Conservation (phyloP, 2,329 filamentous ascomycete genomes). For the Penicillium sp. region DNA sequence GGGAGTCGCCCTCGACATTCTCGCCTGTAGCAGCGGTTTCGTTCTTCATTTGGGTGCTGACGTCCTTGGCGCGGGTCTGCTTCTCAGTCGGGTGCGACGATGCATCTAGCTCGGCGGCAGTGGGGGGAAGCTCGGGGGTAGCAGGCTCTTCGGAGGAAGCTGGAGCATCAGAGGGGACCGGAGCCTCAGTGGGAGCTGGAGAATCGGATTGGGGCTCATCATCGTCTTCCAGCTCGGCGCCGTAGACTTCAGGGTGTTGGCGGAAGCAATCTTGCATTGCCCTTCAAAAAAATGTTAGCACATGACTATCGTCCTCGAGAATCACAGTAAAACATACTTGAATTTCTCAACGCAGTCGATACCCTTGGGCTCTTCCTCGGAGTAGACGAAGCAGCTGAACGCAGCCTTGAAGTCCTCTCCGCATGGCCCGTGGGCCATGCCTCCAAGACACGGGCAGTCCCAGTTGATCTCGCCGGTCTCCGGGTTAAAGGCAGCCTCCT, state of each 20-base stretch:
- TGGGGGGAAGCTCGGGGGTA: slow-evolving; percentile 16
- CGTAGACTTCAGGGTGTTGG: slow-evolving; percentile 87
- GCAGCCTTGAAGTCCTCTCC: slow-evolving; percentile 93
- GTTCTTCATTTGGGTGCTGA: slow-evolving; percentile 24
- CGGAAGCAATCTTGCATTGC: slow-evolving; percentile 98
- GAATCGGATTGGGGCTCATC: slow-evolving; percentile 44
- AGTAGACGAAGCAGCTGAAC: slow-evolving; percentile 98
- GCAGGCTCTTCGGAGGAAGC: slow-evolving; percentile 35
- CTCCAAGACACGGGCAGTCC: slow-evolving; percentile 96
- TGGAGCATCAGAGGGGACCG: slow-evolving; percentile 21
- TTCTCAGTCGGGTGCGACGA: slow-evolving; percentile 28
- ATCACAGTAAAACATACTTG: slow-evolving; percentile 62
- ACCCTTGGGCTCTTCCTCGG: slow-evolving; percentile 90
- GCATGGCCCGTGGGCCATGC: slow-evolving; percentile 95
- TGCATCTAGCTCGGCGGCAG: slow-evolving; percentile 26
- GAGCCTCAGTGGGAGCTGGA: slow-evolving; percentile 24
- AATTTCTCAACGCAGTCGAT: slow-evolving; percentile 98
- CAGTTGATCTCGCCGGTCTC: slow-evolving; percentile 99
- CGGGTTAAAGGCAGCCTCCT: slow-evolving; percentile 93
- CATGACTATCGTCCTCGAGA: background rate
- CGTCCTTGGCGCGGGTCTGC: slow-evolving; percentile 23
- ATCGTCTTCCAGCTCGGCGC: slow-evolving; percentile 79
- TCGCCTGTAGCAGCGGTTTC: slow-evolving; percentile 22
- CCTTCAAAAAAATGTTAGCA: slow-evolving; percentile 52
- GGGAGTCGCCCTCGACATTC: slow-evolving; percentile 41